These are phyloP conservation scores for Boletus sp. DNA, from an alignment of 1,284 basidiomycete genomes.

Conservation along the genomic window DNA sequence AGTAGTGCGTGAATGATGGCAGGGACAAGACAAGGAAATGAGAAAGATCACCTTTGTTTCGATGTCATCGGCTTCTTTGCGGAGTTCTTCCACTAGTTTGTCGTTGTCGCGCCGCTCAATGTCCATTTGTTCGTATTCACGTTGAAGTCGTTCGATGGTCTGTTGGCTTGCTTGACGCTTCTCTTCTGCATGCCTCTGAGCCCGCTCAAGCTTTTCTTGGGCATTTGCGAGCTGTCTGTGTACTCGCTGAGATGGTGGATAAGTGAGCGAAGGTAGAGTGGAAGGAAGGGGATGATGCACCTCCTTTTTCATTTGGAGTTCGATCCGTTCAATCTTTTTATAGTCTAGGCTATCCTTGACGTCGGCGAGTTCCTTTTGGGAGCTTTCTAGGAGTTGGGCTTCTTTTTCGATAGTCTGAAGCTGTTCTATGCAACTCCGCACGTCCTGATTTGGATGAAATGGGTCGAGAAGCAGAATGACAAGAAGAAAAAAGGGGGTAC, in stretches of 20 bases:
- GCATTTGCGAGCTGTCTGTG: slow-evolving; percentile 73
- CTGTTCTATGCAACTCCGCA: slow-evolving; percentile 64
- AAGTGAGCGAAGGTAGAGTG: neutral
- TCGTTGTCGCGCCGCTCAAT: slow-evolving; percentile 72
- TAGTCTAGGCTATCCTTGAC: slow-evolving; percentile 64
- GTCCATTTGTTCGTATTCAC: slow-evolving; percentile 74
- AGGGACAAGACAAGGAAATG: neutral
- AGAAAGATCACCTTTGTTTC: slow-evolving; percentile 51
- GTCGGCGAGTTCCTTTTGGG: slow-evolving; percentile 60
- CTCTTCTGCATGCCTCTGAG: slow-evolving; percentile 71
- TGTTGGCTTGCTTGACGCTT: slow-evolving; percentile 63
- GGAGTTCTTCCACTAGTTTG: slow-evolving; percentile 66
- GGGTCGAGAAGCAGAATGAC: neutral
- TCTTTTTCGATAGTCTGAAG: slow-evolving; percentile 72
- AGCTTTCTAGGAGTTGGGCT: slow-evolving; percentile 52
- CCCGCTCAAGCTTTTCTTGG: slow-evolving; percentile 69
- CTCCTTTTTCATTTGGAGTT: slow-evolving; percentile 63
- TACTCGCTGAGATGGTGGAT: slow-evolving; percentile 51
- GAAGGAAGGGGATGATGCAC: slow-evolving; percentile 34
- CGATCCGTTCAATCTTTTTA: slow-evolving; percentile 67
- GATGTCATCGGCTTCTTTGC: slow-evolving; percentile 59
- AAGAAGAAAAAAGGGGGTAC: slow-evolving; percentile 31
- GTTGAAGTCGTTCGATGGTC: slow-evolving; percentile 67
- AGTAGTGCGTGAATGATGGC: neutral
- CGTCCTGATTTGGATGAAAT: slow-evolving; percentile 45